Evolutionary conservation across 1,284 basidiomycete species (phyloP).

Genomic region (Sporisorium reilianum): DNA sequence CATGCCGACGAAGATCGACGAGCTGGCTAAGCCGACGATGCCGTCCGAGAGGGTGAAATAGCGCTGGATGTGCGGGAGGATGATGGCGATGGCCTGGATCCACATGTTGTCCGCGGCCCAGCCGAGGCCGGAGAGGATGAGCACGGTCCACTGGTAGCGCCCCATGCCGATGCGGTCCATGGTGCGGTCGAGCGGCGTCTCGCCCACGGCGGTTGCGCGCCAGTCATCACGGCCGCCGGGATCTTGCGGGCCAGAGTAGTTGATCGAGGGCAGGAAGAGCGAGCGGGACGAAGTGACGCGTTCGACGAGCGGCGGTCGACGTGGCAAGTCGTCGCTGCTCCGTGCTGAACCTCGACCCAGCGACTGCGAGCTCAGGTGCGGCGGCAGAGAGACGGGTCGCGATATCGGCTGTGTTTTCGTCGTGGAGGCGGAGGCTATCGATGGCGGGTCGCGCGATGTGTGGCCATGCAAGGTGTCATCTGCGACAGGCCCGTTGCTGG

Average conservation of each 20-base stretch:
- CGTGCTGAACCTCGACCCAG: slow-evolving; percentile 30
- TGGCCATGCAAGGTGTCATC: background rate
- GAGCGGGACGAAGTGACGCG: slow-evolving; percentile 33
- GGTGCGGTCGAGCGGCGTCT: slow-evolving; percentile 72
- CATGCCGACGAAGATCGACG: slow-evolving; percentile 90
- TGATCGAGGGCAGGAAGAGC: slow-evolving; percentile 31
- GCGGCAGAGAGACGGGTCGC: slow-evolving; percentile 15
- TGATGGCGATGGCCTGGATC: slow-evolving; percentile 77
- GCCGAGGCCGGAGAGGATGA: slow-evolving; percentile 61
- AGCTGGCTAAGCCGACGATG: slow-evolving; percentile 80
- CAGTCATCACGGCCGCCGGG: slow-evolving; percentile 19
- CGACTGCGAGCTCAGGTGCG: slow-evolving; percentile 26
- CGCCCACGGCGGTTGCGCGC: slow-evolving; percentile 48
- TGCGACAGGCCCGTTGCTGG: background rate
- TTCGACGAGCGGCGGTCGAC: slow-evolving; percentile 38
- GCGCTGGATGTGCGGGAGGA: slow-evolving; percentile 89
- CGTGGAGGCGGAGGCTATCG: slow-evolving; percentile 8
- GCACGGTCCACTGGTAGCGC: slow-evolving; percentile 61
- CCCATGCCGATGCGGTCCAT: slow-evolving; percentile 92
- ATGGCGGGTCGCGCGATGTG: background rate
- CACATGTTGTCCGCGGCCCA: slow-evolving; percentile 69
- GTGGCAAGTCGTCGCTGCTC: slow-evolving; percentile 20
- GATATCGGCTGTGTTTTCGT: background rate
- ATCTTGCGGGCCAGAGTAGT: slow-evolving; percentile 18
- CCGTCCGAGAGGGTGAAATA: slow-evolving; percentile 76